A percentile compares a stretch with the other conserved stretches of the same genome.
Conservation (phyloP, 2,329 filamentous ascomycete species). For the Colletotrichum tropicale region DNA sequence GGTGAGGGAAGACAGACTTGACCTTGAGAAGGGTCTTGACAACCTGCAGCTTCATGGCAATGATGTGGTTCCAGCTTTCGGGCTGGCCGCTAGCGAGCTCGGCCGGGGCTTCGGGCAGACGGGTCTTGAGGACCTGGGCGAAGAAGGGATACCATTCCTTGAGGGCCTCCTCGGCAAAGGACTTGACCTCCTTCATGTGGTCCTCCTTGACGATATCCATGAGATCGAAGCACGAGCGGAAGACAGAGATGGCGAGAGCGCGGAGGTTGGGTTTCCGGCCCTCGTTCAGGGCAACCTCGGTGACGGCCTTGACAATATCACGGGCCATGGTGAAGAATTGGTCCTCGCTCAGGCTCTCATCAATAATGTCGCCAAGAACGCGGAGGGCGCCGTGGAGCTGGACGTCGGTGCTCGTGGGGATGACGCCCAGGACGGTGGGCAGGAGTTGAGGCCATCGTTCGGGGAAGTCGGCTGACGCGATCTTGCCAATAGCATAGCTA, state of each 20-base stretch:
- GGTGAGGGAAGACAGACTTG: slow-evolving; percentile 77
- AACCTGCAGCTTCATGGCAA: slow-evolving; percentile 89
- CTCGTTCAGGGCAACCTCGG: slow-evolving; percentile 79
- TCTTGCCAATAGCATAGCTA: slow-evolving; percentile 84
- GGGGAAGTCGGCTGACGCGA: slow-evolving; percentile 91
- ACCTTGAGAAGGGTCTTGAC: slow-evolving; percentile 95
- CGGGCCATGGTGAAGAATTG: slow-evolving; percentile 92
- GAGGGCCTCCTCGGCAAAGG: slow-evolving; percentile 87
- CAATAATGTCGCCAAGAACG: slow-evolving; percentile 87
- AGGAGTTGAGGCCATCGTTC: slow-evolving; percentile 93
- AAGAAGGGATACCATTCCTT: slow-evolving; percentile 91
- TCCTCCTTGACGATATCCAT: slow-evolving; percentile 97
- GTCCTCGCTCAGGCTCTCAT: slow-evolving; percentile 90
- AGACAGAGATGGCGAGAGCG: slow-evolving; percentile 87
- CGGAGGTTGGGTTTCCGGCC: slow-evolving; percentile 76
- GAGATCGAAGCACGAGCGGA: slow-evolving; percentile 90
- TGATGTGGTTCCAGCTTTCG: slow-evolving; percentile 77
- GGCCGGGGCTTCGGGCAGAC: slow-evolving; percentile 70
- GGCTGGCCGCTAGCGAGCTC: slow-evolving; percentile 55
- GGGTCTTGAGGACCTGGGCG: slow-evolving; percentile 75
- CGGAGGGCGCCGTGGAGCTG: slow-evolving; percentile 90
- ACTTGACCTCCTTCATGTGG: slow-evolving; percentile 83
- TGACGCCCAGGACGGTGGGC: slow-evolving; percentile 77
- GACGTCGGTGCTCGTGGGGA: slow-evolving; percentile 75
- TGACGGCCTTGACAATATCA: slow-evolving; percentile 83